Conservation (phyloP, 176 grass and related monocot species). For the Carex scoparia region DNA sequence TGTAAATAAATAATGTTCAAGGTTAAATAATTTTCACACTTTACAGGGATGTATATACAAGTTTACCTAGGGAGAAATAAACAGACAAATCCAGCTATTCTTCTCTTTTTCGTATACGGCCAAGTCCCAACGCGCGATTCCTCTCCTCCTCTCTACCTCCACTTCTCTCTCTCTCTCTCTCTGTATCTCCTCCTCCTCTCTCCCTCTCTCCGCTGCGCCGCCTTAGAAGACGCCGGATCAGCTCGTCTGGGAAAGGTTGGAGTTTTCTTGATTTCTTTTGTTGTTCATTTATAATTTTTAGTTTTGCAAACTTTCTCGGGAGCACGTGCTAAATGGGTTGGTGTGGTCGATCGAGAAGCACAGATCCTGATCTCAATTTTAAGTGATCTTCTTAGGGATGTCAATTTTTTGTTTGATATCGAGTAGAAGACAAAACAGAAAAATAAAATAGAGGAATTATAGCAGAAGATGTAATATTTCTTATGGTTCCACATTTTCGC, state of each 20-base stretch:
- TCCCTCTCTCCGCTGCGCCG: slow-evolving; percentile 4
- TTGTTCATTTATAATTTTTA: not conserved
- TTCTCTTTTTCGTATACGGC: slow-evolving; percentile 25
- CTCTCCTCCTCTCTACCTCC: not conserved
- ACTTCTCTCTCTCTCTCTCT: not conserved
- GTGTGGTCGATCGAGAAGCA: not conserved
- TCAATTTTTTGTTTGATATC: slow-evolving; percentile 16
- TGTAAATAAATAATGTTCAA: not conserved
- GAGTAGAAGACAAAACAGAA: not conserved
- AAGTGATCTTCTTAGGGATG: not conserved
- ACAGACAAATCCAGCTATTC: slow-evolving; percentile 14
- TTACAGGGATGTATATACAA: not conserved
- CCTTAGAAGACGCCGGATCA: not conserved
- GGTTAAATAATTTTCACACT: not conserved
- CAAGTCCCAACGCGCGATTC: not conserved
- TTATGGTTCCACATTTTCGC: not conserved
- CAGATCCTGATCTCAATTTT: slow-evolving; percentile 10
- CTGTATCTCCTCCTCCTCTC: slow-evolving; percentile 1
- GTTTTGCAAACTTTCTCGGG: not conserved
- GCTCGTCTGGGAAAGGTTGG: not conserved
- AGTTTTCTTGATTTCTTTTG: not conserved
- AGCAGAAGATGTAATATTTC: not conserved
- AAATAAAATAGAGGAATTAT: not conserved
- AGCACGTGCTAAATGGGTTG: not conserved
- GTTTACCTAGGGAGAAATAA: not conserved